These are phyloP conservation scores for Chaetomium strumarium DNA, from an alignment of 2,329 filamentous ascomycete genomes.

Conservation along the genomic window DNA sequence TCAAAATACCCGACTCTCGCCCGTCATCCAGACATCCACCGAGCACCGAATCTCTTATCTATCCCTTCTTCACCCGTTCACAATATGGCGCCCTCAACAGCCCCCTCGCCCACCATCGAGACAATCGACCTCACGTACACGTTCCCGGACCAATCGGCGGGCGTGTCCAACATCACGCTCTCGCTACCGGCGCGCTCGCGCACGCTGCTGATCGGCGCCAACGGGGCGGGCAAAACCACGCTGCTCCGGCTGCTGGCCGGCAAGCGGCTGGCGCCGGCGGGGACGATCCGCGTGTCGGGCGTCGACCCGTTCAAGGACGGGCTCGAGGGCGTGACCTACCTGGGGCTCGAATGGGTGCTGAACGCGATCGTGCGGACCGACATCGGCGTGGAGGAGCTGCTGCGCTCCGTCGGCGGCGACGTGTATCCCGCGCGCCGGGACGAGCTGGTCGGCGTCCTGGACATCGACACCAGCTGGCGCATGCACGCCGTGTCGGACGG, in stretches of 20 bases:
- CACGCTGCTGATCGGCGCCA: conserved; percentile 89
- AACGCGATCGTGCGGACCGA: conserved; percentile 95
- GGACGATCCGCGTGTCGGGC: conserved; percentile 70
- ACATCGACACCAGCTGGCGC: conserved; percentile 87
- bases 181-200: conserved; percentile 75
- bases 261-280: conserved; percentile 79
- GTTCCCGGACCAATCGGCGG: conserved; percentile 80
- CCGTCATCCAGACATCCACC: too few relatives aligned
- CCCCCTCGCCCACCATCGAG: conserved; percentile 54
- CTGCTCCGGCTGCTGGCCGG: conserved; percentile 89
- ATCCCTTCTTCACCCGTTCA: too few relatives aligned
- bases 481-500: conserved; percentile 96
- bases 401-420: conserved; percentile 80
- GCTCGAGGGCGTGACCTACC: conserved; percentile 91
- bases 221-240: conserved; percentile 95
- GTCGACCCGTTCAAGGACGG: conserved; percentile 88
- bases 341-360: conserved; percentile 95
- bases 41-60: too few relatives aligned
- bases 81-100: conserved; percentile 27
- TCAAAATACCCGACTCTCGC: not conserved
- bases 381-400: conserved; percentile 82
- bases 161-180: conserved; percentile 67
- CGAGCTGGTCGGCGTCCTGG: conserved; percentile 79
- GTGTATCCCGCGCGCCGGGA: conserved; percentile 76
- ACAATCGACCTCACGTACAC: conserved; percentile 77